These are phyloP conservation scores for Fomitopsis schrenkii DNA, from an alignment of 1,284 basidiomycete species.

Conservation along the genomic window DNA sequence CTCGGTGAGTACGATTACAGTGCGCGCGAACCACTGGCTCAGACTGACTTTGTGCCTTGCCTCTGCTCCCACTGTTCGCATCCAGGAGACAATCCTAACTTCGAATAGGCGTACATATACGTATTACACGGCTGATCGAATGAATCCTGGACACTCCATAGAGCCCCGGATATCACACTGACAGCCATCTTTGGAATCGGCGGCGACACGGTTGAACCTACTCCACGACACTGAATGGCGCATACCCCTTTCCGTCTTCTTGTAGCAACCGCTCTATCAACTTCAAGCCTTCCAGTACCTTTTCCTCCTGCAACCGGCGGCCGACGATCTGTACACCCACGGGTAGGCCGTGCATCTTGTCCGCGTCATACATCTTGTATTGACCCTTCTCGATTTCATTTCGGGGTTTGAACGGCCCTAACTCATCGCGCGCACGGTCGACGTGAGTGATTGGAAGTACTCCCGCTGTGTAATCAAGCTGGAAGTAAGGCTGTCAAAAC, in stretches of 20 bases:
- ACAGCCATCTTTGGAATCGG: not conserved
- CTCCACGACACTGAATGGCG: not conserved
- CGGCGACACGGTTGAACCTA: not conserved
- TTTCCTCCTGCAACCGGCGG: constrained; percentile 81
- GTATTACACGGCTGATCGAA: no score
- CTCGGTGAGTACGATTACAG: no score
- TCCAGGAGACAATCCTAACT: no score
- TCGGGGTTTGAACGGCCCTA: constrained; percentile 32
- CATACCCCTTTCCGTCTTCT: constrained; percentile 21
- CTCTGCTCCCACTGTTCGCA: no score
- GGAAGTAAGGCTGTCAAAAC: not conserved
- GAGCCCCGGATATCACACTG: no score
- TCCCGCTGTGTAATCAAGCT: constrained; percentile 72
- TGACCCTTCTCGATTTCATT: constrained; percentile 2
- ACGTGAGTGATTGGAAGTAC: constrained; percentile 74
- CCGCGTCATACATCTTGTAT: constrained; percentile 60
- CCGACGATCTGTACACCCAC: constrained; percentile 83
- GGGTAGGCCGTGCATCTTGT: constrained; percentile 75
- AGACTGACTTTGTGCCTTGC: no score
- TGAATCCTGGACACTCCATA: no score
- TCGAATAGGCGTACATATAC: no score
- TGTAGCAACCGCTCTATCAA: constrained; percentile 51
- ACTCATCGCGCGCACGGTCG: constrained; percentile 48
- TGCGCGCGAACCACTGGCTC: no score
- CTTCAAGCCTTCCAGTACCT: constrained; percentile 78